Base-by-base conservation (phyloP, 1,139 yeast species). In the Saccharomycopsis hybrid region DNA sequence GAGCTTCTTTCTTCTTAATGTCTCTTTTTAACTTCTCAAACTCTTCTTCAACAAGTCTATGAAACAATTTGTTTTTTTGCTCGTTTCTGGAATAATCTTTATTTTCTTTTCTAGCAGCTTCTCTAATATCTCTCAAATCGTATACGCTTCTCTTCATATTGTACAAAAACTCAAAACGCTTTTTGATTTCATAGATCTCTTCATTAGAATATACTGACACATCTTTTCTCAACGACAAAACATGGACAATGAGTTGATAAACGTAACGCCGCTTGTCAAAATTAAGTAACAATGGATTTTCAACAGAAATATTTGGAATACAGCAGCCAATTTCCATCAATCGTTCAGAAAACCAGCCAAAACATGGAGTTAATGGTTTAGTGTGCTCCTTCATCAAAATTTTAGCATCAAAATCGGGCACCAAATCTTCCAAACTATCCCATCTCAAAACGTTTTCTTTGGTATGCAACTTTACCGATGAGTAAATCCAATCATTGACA, bases 331-430 rank as follows among this genome's bases (percentile, higher is more conserved):
- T 77, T 60, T 82, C 88, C 50, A 81, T 60, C 57, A 82, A 62
- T 50, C 86, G 70, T 57, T 78, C 81, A 13, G 77, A 62, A 47
- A 80, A 65, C 89, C 90, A 83, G 7, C 97, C 97, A 56, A 89
- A 78, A 62, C 97, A 90, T 2, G 96, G 95, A n/a, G 82, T 74
- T 48, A 80, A 60, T 9, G 43, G 39, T 53, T 71, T 71, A 58
- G 76, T 67, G 70, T 75, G 73, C 44, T 75, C 65, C 54, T 73
- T 78, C 5, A 77, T 75, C 38, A 77, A 66, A 47, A 75, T 69
- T 1, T 78, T 76, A 35, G 60, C 58, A 48, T 67, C 71, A 49
- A 62, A 55, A 48, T 62, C 54, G 35, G 65, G 63, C 32, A 77
- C 60, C 39, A 77, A 62, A 54, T 66, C 59, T 9, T 54, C 43